Conservation (phyloP, 2,329 filamentous ascomycete species). For the Colletotrichum trifolii region DNA sequence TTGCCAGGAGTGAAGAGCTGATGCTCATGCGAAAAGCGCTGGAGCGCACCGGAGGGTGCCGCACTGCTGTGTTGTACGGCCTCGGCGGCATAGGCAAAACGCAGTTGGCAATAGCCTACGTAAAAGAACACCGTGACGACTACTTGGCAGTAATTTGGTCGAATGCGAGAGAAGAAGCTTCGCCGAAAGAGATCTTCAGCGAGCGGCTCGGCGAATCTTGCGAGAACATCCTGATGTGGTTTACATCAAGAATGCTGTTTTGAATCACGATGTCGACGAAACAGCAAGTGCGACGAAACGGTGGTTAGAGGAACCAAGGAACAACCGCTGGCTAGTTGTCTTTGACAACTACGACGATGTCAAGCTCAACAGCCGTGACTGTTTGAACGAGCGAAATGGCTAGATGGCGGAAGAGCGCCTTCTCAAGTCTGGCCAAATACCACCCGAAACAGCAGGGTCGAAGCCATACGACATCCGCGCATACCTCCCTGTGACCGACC, state of each 20-base stretch:
- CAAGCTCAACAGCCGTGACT: conserved; percentile 37
- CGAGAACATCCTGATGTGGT: conserved; percentile 40
- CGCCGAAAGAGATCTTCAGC: conserved; percentile 49
- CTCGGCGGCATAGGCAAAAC: conserved; percentile 59
- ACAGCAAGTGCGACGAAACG: conserved; percentile 46
- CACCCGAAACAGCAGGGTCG: not conserved
- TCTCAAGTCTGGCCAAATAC: conserved; percentile 6
- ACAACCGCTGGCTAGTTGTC: conserved; percentile 51
- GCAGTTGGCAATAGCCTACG: conserved; percentile 52
- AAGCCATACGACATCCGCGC: conserved; percentile 46
- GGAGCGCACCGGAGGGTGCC: conserved; percentile 21
- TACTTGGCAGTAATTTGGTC: conserved; percentile 57
- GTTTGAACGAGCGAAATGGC: not conserved
- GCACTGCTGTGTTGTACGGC: conserved; percentile 48
- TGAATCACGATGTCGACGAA: conserved; percentile 41
- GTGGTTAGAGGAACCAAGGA: conserved; percentile 49
- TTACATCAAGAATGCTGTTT: conserved; percentile 40
- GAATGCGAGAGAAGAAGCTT: conserved; percentile 49
- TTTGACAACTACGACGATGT: conserved; percentile 57
- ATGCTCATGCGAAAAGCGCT: conserved; percentile 4
- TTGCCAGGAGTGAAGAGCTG: not conserved
- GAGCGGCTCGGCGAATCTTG: conserved; percentile 44
- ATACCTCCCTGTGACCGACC: conserved; percentile 46
- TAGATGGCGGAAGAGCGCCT: not conserved
- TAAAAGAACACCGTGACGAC: conserved; percentile 44